Percentiles rank a stretch among this genome's conserved stretches.
These are phyloP conservation scores for Podospora appendiculata DNA, from an alignment of 495 filamentous ascomycete genomes.

Conservation along the genomic window DNA sequence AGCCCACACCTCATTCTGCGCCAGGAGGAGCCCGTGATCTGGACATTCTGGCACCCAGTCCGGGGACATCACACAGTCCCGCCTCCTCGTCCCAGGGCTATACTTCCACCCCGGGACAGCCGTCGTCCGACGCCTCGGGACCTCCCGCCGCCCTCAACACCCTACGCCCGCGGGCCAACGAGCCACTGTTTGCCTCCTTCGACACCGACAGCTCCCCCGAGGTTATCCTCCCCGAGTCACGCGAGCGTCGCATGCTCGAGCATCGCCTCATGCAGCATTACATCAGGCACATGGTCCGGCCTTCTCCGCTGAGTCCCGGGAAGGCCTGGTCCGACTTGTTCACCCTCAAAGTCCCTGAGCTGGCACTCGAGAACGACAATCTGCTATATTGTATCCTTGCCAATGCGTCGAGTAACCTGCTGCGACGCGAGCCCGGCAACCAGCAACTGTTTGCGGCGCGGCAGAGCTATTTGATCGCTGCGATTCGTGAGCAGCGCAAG, in stretches of 20 bases:
- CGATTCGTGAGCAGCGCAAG: conserved; percentile 26
- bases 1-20: no score
- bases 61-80: no score
- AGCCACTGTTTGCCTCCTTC: not conserved
- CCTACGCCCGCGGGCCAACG: not conserved
- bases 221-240: conserved; percentile 21
- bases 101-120: not conserved
- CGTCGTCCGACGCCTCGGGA: not conserved
- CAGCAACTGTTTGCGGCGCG: conserved; percentile 15
- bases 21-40: no score
- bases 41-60: no score
- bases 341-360: conserved; percentile 11
- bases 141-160: not conserved
- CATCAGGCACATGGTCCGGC: conserved; percentile 11
- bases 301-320: conserved; percentile 10
- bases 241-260: conserved; percentile 25
- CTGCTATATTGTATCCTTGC: conserved; percentile 29
- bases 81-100: no score
- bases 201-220: not conserved
- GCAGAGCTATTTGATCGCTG: conserved; percentile 24
- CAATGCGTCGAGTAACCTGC: conserved; percentile 25
- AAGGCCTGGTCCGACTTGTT: conserved; percentile 12
- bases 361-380: conserved; percentile 26
- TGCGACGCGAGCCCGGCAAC: conserved; percentile 12
- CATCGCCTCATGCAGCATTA: conserved; percentile 30